Evolutionary conservation across 164 flowering plant genomes (phyloP).

Genomic region (Macadamia tetraphylla): DNA sequence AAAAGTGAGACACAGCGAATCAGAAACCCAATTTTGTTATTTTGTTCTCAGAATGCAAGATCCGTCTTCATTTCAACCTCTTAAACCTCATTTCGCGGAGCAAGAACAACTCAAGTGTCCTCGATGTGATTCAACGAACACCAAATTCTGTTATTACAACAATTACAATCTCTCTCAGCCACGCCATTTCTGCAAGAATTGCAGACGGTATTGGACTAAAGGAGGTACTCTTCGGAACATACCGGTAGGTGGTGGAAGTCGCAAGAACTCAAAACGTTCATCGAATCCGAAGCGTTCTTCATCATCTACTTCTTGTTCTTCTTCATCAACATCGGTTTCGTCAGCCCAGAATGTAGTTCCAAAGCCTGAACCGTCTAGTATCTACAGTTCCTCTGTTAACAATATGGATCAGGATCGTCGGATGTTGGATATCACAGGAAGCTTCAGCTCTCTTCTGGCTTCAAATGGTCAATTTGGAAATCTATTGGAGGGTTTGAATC

Average conservation of each 20-base stretch:
- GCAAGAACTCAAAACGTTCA: constrained; percentile 34
- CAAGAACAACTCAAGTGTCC: constrained; percentile 77
- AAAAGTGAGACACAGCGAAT: too few species aligned
- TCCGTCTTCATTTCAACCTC: constrained; percentile 37
- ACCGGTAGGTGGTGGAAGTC: constrained; percentile 73
- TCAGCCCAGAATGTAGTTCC: constrained; percentile 7
- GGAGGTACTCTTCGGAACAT: constrained; percentile 60
- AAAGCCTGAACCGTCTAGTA: constrained; percentile 7
- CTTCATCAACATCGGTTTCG: constrained; percentile 13
- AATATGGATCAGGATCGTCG: constrained; percentile 27
- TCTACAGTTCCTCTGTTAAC: constrained; percentile 7
- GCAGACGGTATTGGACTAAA: constrained; percentile 32
- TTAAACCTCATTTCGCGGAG: constrained; percentile 50
- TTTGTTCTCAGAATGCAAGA: constrained; percentile 43
- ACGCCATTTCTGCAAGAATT: constrained; percentile 33
- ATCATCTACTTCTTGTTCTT: constrained; percentile 4
- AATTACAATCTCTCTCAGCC: constrained; percentile 36
- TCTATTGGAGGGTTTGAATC: constrained; percentile 35
- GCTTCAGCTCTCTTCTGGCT: constrained; percentile 35
- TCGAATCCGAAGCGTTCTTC: constrained; percentile 16
- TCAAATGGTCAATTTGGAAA: constrained; percentile 32
- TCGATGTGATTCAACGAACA: constrained; percentile 71
- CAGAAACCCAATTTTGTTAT: too few species aligned
- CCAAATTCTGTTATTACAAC: constrained; percentile 53
- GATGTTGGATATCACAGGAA: constrained; percentile 29